Conservation (phyloP, 2,329 filamentous ascomycete genomes). For the Arthroderma sp. region DNA sequence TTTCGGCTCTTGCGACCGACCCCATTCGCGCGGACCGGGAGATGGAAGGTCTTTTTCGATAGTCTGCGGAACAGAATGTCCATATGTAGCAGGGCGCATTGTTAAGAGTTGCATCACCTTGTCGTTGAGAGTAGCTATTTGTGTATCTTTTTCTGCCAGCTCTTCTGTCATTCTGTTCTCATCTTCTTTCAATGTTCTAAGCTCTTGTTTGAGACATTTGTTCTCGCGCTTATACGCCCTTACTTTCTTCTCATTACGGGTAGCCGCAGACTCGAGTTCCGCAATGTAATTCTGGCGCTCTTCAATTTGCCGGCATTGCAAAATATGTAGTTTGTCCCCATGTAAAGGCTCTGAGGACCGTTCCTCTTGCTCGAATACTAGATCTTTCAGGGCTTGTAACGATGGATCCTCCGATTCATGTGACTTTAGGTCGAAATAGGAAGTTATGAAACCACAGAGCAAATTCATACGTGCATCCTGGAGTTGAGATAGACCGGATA, state of each 20-base stretch:
- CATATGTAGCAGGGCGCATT: constrained; percentile 6
- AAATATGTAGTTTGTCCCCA: background rate
- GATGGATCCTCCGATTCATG: constrained; percentile 1
- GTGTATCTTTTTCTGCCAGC: constrained; percentile 14
- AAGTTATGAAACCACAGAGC: constrained; percentile 9
- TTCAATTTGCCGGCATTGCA: constrained; percentile 2
- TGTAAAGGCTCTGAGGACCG: background rate
- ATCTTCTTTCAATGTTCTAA: constrained; percentile 33
- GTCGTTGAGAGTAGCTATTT: constrained; percentile 17
- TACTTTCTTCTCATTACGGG: constrained; percentile 12
- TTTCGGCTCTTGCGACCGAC: background rate
- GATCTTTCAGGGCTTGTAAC: background rate
- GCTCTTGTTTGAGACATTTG: constrained; percentile 37
- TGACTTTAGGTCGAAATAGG: background rate
- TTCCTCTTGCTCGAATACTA: constrained; percentile 4
- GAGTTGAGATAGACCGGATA: constrained; percentile 5
- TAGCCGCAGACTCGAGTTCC: constrained; percentile 5
- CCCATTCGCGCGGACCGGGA: constrained; percentile 2
- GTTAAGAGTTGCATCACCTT: constrained; percentile 14
- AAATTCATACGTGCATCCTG: constrained; percentile 5
- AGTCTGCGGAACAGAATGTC: background rate
- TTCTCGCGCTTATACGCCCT: constrained; percentile 35
- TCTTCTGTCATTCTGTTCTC: constrained; percentile 16
- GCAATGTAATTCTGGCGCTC: constrained; percentile 1
- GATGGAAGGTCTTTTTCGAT: constrained; percentile 10